Conservation (phyloP, 306 rosid genomes). For the Pachyrhizus erosus region DNA sequence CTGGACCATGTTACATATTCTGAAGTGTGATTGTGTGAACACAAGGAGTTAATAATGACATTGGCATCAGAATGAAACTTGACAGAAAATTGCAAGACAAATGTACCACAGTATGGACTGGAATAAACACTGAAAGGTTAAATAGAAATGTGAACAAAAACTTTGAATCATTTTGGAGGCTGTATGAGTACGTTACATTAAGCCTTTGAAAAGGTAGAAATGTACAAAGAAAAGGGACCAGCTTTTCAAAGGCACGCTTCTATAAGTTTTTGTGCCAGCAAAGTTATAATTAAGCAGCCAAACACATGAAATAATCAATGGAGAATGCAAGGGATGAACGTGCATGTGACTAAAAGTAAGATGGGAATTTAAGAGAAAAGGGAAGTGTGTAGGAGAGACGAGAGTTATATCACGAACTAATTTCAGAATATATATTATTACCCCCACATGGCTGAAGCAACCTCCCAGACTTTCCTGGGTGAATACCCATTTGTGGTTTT, state of each 20-base stretch:
- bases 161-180: not conserved
- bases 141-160: not conserved
- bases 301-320: constrained; percentile 12
- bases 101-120: not conserved
- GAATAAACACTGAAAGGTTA: constrained; percentile 2
- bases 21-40: not conserved
- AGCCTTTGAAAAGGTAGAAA: constrained; percentile 16
- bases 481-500: constrained; percentile 73
- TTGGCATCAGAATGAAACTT: not conserved
- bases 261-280: constrained; percentile 7
- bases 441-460: constrained; percentile 75
- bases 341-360: not conserved
- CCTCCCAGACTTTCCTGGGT: constrained; percentile 64
- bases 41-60: not conserved
- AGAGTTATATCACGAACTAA: constrained; percentile 22
- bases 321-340: constrained; percentile 27
- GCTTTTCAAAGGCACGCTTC: constrained; percentile 16
- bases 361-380: not conserved
- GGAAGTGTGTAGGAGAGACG: not conserved
- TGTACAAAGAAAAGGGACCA: constrained; percentile 8
- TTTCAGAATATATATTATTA: constrained; percentile 43
- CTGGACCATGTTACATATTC: not conserved
- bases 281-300: constrained; percentile 13
- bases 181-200: not conserved
- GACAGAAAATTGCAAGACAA: not conserved